phyloP scores from a whole-genome alignment of 768 basidiomycete genomes.

The Leccinum longicurvipes region DNA sequence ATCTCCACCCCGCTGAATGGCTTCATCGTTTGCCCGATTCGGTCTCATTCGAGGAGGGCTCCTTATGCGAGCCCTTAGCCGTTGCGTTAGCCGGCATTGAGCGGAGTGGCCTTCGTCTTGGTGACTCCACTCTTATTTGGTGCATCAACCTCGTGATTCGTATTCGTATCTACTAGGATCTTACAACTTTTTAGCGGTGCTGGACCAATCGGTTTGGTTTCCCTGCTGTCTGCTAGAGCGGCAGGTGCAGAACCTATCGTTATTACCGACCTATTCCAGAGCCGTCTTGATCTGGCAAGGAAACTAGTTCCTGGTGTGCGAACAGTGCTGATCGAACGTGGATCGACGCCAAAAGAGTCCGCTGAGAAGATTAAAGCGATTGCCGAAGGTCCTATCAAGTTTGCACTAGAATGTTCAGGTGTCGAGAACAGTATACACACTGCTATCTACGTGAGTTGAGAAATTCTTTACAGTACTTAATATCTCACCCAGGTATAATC shows the following conservation, averaged over 20 bases:
- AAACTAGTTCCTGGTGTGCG: slow-evolving; percentile 55
- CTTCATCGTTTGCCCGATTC: slow-evolving; percentile 60
- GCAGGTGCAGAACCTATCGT: slow-evolving; percentile 69
- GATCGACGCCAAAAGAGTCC: slow-evolving; percentile 43
- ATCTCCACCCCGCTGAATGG: slow-evolving; percentile 66
- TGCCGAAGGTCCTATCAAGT: slow-evolving; percentile 46
- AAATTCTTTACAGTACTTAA: neutral
- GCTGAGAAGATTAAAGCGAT: slow-evolving; percentile 50
- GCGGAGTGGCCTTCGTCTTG: slow-evolving; percentile 59
- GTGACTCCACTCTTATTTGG: slow-evolving; percentile 63
- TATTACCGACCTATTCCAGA: slow-evolving; percentile 66
- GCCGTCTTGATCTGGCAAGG: slow-evolving; percentile 64
- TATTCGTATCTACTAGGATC: neutral
- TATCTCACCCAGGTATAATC: neutral
- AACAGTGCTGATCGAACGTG: slow-evolving; percentile 53
- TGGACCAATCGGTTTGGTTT: slow-evolving; percentile 63
- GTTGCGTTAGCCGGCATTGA: slow-evolving; percentile 69
- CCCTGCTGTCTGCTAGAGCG: slow-evolving; percentile 60
- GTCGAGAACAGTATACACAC: slow-evolving; percentile 60
- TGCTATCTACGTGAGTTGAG: slow-evolving; percentile 48
- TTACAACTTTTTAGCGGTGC: slow-evolving; percentile 46
- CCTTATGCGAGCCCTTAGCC: slow-evolving; percentile 64
- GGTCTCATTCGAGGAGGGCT: slow-evolving; percentile 64
- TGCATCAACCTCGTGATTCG: slow-evolving; percentile 19
- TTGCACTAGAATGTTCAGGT: slow-evolving; percentile 64